Evolutionary conservation across 2,329 filamentous ascomycete species (phyloP).

Genomic region (Cryphonectria carpinicola): DNA sequence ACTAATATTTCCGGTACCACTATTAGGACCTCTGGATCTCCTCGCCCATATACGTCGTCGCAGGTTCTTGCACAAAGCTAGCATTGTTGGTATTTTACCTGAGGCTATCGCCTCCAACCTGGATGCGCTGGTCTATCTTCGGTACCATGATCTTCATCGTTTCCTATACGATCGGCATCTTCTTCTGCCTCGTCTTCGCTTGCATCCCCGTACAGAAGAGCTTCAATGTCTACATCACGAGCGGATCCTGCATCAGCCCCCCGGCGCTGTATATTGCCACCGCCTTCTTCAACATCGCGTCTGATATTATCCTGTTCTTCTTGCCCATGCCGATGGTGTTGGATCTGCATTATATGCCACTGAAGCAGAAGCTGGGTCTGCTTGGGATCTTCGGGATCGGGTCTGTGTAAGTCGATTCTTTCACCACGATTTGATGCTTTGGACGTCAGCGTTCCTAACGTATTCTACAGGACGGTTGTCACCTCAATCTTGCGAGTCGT

Average conservation of each 20-base stretch:
- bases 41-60: constrained; percentile 40
- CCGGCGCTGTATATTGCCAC: constrained; percentile 54
- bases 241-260: constrained; percentile 48
- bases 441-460: constrained; percentile 31
- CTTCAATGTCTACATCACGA: constrained; percentile 38
- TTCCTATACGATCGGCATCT: constrained; percentile 40
- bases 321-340: constrained; percentile 52
- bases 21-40: constrained; percentile 36
- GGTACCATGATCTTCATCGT: constrained; percentile 36
- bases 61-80: constrained; percentile 42
- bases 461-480: constrained; percentile 41
- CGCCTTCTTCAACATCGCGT: constrained; percentile 50
- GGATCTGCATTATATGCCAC: constrained; percentile 46
- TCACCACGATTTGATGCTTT: rapidly evolving
- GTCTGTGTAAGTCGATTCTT: constrained; percentile 11
- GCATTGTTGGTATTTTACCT: constrained; percentile 45
- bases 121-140: constrained; percentile 40
- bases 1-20: not conserved
- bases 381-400: constrained; percentile 45
- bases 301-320: constrained; percentile 51
- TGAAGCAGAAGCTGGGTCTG: constrained; percentile 51
- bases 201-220: constrained; percentile 41
- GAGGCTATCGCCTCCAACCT: constrained; percentile 40
- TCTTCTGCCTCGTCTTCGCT: constrained; percentile 42
- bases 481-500: constrained; percentile 39